Base-by-base conservation (phyloP, 345 rosid species). In the Citrus sp. region DNA sequence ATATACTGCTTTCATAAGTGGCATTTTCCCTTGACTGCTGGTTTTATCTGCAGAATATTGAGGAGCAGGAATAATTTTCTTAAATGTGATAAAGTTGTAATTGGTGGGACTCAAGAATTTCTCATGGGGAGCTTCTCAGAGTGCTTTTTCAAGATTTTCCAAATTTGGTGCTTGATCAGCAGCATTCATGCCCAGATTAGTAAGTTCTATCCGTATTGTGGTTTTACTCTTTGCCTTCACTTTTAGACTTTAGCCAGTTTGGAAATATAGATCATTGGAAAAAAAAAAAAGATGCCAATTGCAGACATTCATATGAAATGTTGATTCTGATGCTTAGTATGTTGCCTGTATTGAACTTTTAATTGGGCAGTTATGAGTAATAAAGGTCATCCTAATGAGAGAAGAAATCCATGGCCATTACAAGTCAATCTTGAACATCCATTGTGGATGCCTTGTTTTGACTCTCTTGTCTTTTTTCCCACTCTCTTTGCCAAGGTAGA, bases 11-110 rank as follows among this genome's bases (percentile, higher is more conserved):
- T 37, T 59, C 13, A 38, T 37, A 24, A 34, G 9, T 12, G 18
- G 65, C 76, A 59, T 22, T 59, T 24, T 35, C 61, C 55, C 60
- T 24, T 2, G 34, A 32, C 54, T 21, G 1, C 8, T 73, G 34
- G 51, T 73, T 56, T 72, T 73, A 4, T 59, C 60, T 73, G 65
- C 67, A 58, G 76, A 54, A 70, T 18, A 30, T 51, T 37, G 54
- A 54, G 46, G 12, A 24, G 49, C 28, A 10, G 24, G 22, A 13
- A 18, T 3, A 37, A 24, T 22, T 59, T 37, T 59, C 76, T 35
- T 34, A 34, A 58, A 59, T 73, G 32, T 73, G 24, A n/a, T 22
- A 34, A 56, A 35, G 12, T 37, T 6, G 19, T 58, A 24, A 22
- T 14, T 37, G 34, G 18, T 34, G 49, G 34, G 65, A 72, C 6